These are phyloP conservation scores for Colletotrichum sojae DNA, from an alignment of 2,329 filamentous ascomycete species.

Conservation along the genomic window DNA sequence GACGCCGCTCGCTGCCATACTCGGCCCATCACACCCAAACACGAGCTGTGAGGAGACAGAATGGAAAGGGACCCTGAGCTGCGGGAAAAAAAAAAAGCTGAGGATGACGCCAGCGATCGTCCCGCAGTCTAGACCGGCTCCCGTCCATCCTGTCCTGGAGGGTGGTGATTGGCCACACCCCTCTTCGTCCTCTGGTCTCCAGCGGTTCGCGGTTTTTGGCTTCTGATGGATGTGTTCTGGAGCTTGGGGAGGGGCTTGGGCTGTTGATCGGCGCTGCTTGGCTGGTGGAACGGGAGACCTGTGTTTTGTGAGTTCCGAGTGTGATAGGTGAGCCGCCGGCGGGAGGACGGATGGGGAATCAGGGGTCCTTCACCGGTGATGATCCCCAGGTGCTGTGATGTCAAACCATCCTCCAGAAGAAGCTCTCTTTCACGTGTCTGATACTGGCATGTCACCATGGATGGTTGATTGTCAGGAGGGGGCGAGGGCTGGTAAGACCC, in stretches of 20 bases:
- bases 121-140: conserved; percentile 23
- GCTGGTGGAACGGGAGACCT: too few relatives aligned
- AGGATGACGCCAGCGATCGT: conserved; percentile 36
- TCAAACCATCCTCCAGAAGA: background rate
- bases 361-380: background rate
- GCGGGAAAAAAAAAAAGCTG: background rate
- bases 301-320: too few relatives aligned
- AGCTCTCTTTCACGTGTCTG: background rate
- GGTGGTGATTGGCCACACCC: background rate
- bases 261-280: too few relatives aligned
- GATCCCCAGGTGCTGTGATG: background rate
- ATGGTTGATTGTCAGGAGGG: background rate
- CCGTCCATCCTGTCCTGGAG: background rate
- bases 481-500: background rate
- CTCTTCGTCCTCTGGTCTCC: too few relatives aligned
- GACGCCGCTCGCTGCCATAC: background rate
- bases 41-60: too few relatives aligned
- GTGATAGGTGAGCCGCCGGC: too few relatives aligned
- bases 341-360: background rate
- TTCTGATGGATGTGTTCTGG: too few relatives aligned
- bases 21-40: background rate
- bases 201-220: too few relatives aligned
- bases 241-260: too few relatives aligned
- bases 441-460: background rate
- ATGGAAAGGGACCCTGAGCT: conserved; percentile 30